Evolutionary conservation across 2,329 filamentous ascomycete species (phyloP).

Genomic region (Colletotrichum sublineola): DNA sequence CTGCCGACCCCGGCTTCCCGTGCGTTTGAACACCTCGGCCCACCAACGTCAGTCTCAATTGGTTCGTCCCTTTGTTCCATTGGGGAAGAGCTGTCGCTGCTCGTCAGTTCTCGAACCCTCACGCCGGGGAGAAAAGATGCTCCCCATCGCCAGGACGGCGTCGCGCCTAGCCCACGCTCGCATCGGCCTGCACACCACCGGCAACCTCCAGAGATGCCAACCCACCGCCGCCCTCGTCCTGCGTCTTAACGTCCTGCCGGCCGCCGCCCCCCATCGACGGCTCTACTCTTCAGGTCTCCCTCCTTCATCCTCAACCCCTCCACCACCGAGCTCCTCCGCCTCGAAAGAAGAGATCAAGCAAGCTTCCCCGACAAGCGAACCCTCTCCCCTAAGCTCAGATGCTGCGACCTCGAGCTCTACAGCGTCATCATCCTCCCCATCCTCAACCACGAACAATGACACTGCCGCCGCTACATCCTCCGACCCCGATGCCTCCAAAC

Average conservation of each 20-base stretch:
- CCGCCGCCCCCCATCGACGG: not conserved
- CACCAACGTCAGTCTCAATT: not conserved
- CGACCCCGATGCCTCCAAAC: not conserved
- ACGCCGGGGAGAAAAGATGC: constrained; percentile 23
- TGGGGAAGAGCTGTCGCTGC: not conserved
- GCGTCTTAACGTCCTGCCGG: constrained; percentile 3
- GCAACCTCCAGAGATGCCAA: constrained; percentile 26
- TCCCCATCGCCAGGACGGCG: constrained; percentile 37
- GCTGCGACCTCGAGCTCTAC: constrained; percentile 8
- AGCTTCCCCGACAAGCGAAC: constrained; percentile 24
- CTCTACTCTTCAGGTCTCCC: constrained; percentile 30
- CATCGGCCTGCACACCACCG: constrained; percentile 28
- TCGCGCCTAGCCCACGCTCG: constrained; percentile 36
- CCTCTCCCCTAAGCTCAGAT: constrained; percentile 16
- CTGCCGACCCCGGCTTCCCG: constrained; percentile 21
- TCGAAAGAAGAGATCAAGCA: constrained; percentile 26
- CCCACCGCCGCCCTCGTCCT: constrained; percentile 6
- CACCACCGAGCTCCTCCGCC: constrained; percentile 23
- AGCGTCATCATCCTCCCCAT: constrained; percentile 13
- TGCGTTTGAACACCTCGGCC: constrained; percentile 19
- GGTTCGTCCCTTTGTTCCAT: not conserved
- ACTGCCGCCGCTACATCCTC: constrained; percentile 5
- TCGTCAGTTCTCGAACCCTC: not conserved
- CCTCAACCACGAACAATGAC: constrained; percentile 14
- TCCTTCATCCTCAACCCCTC: constrained; percentile 17